phyloP scores from a whole-genome alignment of 129 eudicot genomes.

The Logfia minima region DNA sequence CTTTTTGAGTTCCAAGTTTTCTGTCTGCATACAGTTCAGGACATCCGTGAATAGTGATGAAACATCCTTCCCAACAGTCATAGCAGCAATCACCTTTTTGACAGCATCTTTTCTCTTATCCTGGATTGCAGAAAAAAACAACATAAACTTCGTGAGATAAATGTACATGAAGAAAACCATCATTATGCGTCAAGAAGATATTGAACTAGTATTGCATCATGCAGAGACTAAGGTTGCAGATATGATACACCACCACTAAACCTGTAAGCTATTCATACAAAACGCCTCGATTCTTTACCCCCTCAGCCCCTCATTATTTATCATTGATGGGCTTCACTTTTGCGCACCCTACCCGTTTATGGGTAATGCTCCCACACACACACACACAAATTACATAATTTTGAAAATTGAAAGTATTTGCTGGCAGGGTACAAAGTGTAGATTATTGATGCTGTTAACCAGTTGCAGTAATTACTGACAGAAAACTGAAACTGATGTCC shows the following conservation, averaged over 20 bases:
- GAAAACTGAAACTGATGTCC: not conserved
- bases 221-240: not conserved
- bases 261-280: not conserved
- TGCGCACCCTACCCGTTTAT: not conserved
- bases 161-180: not conserved
- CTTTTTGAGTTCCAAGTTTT: slow-evolving; percentile 94
- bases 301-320: not conserved
- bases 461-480: slow-evolving; percentile 2
- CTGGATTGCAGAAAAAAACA: slow-evolving; percentile 39
- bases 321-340: not conserved
- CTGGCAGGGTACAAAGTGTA: not conserved
- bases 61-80: slow-evolving; percentile 99
- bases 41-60: slow-evolving; percentile 97
- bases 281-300: not conserved
- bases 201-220: not conserved
- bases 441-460: not conserved
- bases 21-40: slow-evolving; percentile 98
- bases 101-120: slow-evolving; percentile 99
- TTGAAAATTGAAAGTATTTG: slow-evolving; percentile 1
- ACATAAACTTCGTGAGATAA: not conserved
- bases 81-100: slow-evolving; percentile 98
- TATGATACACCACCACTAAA: not conserved
- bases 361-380: not conserved
- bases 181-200: not conserved
- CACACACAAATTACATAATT: not conserved